These are phyloP conservation scores for Boletus pseudo-olivaceus DNA, from an alignment of 768 basidiomycete species.

Conservation along the genomic window DNA sequence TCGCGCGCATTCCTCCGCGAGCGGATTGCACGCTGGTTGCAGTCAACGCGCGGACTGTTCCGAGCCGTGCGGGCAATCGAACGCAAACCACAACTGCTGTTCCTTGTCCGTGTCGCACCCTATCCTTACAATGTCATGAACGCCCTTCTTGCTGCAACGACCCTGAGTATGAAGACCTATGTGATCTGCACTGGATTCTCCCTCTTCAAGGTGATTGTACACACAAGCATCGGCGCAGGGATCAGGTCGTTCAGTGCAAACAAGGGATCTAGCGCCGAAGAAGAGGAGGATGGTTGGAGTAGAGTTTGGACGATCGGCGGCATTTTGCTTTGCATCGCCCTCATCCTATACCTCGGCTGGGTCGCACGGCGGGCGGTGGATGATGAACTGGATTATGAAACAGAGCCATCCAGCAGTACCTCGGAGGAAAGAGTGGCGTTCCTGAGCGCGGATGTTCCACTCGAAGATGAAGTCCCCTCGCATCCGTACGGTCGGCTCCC, in stretches of 20 bases:
- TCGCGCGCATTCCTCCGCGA: constrained; percentile 74
- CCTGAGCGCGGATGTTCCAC: constrained; percentile 33
- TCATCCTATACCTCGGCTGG: constrained; percentile 76
- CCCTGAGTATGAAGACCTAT: constrained; percentile 77
- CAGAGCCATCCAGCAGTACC: constrained; percentile 23
- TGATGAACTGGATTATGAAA: constrained; percentile 49
- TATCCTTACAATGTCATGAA: constrained; percentile 96
- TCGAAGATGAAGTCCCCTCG: constrained; percentile 22
- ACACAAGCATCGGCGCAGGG: constrained; percentile 83
- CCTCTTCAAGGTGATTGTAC: constrained; percentile 86
- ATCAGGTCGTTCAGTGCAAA: constrained; percentile 72
- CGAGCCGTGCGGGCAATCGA: constrained; percentile 87
- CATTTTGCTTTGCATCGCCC: constrained; percentile 64
- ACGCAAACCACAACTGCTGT: constrained; percentile 80
- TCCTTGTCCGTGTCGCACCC: constrained; percentile 89
- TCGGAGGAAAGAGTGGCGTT: constrained; percentile 56
- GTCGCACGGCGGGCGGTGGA: constrained; percentile 72
- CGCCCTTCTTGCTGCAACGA: constrained; percentile 83
- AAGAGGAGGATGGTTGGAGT: constrained; percentile 45
- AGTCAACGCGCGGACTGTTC: constrained; percentile 64
- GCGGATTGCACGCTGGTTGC: constrained; percentile 68
- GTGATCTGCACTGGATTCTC: constrained; percentile 76
- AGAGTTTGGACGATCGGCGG: constrained; percentile 65
- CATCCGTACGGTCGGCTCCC: constrained; percentile 19
- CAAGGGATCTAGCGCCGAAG: constrained; percentile 39